Evolutionary conservation across 75 land plant species (phyloP), one percentile per base, ranked within the genome.

Genomic region (Larix kaempferi): DNA sequence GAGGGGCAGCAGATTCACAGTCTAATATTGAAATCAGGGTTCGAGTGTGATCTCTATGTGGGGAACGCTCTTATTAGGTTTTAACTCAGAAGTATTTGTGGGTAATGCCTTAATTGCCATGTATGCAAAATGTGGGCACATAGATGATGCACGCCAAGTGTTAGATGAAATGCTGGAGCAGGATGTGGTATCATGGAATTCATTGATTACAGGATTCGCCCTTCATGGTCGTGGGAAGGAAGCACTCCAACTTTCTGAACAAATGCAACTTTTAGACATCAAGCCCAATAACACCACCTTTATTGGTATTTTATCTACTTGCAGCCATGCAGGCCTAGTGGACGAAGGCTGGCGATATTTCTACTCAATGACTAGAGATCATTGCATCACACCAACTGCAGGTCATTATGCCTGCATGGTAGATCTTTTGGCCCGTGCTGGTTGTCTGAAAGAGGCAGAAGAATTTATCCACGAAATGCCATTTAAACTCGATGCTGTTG

Each of bases 351-450:
- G 78, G 75, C 56, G 49, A 69, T 77, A 74, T 33, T 89, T 83
- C 56, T 14, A 25, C 25, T 83, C 83, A 14, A 86, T 89, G 86
- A 58, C 74, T 57, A 61, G 44, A 58, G 60, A 58, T 15, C 79
- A 84, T 78, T 77, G 80, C 12, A 59, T 89, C n/a, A 59, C 25
- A 1, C 88, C 91, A 39, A 69, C 65, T 3, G 55, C 78, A 61
- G 91, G 86, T 55, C 91, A 89, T 64, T 84, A 86, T 73, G 77
- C 84, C 1, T 89, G 91, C 60, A 49, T 86, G 25, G 80, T 89
- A 16, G 80, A 89, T 82, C 84, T 86, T 62, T 79, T 89, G 44
- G 84, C 88, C 44, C 84, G 86, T 7, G 60, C 84, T 52, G 91
- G 91, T 1, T 37, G 55, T 63, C 76, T 89, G 11, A 64, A 29